These are phyloP conservation scores for Macaranga tanarius DNA, from an alignment of 441 rosid species.

Conservation along the genomic window DNA sequence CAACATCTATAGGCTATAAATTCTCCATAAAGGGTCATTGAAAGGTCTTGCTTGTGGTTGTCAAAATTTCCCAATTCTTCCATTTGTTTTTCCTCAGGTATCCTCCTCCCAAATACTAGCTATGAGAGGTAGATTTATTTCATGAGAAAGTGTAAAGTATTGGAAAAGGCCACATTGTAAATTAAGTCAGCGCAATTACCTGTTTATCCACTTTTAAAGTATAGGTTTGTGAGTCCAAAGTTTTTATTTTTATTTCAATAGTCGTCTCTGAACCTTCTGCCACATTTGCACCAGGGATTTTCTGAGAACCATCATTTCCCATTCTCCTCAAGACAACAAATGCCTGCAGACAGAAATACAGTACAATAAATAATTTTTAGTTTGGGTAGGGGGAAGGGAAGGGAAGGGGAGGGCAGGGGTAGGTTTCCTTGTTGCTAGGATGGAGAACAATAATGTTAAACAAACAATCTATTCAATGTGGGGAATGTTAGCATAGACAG, in stretches of 20 bases:
- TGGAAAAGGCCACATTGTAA: conserved; percentile 5
- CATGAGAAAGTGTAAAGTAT: background rate
- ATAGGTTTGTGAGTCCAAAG: conserved; percentile 92
- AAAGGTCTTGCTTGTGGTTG: background rate
- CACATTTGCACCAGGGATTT: conserved; percentile 36
- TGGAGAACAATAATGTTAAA: background rate
- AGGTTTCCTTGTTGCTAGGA: background rate
- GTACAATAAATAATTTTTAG: background rate
- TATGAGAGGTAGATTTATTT: background rate
- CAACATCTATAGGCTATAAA: background rate
- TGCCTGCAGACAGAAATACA: conserved; percentile 25
- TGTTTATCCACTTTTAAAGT: conserved; percentile 86
- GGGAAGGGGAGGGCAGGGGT: no score
- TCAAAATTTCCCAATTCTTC: background rate
- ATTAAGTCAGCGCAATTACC: conserved; percentile 38
- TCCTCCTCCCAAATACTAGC: background rate
- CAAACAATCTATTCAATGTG: background rate
- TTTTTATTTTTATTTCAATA: conserved; percentile 86
- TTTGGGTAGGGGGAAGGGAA: background rate
- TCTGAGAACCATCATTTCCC: conserved; percentile 55
- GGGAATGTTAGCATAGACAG: background rate
- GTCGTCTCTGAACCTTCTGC: conserved; percentile 56
- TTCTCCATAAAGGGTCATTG: background rate
- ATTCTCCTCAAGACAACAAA: conserved; percentile 37
- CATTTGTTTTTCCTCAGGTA: background rate